These are phyloP conservation scores for Trypanosoma rangeli DNA, from an alignment of 208 protist genomes.

Conservation along the genomic window DNA sequence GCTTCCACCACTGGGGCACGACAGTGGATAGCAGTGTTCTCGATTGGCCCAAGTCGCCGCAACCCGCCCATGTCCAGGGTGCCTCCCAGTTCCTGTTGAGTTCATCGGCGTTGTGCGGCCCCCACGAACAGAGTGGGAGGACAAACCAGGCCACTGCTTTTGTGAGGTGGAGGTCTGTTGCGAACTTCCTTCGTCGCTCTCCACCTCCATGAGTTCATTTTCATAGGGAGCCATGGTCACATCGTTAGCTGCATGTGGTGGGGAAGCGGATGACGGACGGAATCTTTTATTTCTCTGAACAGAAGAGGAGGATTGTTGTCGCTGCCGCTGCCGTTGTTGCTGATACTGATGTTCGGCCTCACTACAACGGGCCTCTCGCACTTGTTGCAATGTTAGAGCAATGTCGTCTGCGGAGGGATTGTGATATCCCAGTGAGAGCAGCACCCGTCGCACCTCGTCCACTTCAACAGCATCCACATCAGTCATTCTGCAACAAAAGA, in stretches of 20 bases:
- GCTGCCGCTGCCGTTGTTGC: background rate
- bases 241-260: constrained; percentile 14
- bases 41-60: background rate
- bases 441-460: constrained; percentile 39
- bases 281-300: background rate
- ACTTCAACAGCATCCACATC: constrained; percentile 27
- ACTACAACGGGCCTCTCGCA: constrained; percentile 6
- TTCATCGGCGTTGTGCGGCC: constrained; percentile 28
- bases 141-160: constrained; percentile 16
- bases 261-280: constrained; percentile 14
- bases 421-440: constrained; percentile 50
- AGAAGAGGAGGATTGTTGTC: background rate
- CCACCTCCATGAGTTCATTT: constrained; percentile 1
- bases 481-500: constrained; percentile 1
- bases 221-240: constrained; percentile 11
- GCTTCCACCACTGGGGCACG: constrained; percentile 19
- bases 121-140: constrained; percentile 21
- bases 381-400: constrained; percentile 53
- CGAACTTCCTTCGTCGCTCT: constrained; percentile 1
- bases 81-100: constrained; percentile 16
- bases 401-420: constrained; percentile 59
- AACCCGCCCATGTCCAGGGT: constrained; percentile 5
- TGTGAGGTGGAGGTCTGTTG: constrained; percentile 8
- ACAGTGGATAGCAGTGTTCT: constrained; percentile 14
- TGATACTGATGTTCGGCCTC: background rate